A percentile compares a stretch with the other conserved stretches of the same genome.
phyloP scores from a whole-genome alignment of 78 protist genomes.

The slime mould (Dictyostelium discoideum) region DNA sequence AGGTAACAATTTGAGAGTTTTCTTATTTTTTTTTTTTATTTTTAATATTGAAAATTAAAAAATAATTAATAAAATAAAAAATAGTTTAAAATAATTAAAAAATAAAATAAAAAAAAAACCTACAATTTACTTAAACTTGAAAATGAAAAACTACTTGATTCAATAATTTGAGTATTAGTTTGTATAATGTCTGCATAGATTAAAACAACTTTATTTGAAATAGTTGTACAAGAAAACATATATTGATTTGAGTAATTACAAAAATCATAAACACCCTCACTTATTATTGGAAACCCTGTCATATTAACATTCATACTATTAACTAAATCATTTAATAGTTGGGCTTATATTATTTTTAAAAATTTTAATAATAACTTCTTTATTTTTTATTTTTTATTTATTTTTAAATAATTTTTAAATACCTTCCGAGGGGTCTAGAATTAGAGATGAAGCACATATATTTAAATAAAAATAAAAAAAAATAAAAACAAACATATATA shows the following conservation, averaged over 20 bases:
- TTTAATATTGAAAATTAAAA: too few relatives aligned
- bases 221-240: neutral
- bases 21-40: neutral
- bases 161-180: neutral
- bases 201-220: neutral
- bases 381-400: too few relatives aligned
- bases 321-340: neutral
- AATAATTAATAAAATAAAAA: too few relatives aligned
- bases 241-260: neutral
- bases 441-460: neutral
- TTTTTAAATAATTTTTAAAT: too few relatives aligned
- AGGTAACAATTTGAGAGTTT: neutral
- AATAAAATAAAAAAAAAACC: neutral
- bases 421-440: neutral
- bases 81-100: too few relatives aligned
- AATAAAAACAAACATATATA: too few relatives aligned
- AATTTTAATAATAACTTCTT: too few relatives aligned
- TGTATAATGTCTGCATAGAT: neutral
- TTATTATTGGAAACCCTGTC: neutral
- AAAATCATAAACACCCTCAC: neutral
- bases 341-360: neutral
- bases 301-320: neutral
- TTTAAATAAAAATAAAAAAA: too few relatives aligned
- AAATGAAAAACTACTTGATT: neutral
- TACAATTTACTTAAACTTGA: neutral